Conservation (phyloP, 805 yeast genomes). For the Saturnispora dispora region DNA sequence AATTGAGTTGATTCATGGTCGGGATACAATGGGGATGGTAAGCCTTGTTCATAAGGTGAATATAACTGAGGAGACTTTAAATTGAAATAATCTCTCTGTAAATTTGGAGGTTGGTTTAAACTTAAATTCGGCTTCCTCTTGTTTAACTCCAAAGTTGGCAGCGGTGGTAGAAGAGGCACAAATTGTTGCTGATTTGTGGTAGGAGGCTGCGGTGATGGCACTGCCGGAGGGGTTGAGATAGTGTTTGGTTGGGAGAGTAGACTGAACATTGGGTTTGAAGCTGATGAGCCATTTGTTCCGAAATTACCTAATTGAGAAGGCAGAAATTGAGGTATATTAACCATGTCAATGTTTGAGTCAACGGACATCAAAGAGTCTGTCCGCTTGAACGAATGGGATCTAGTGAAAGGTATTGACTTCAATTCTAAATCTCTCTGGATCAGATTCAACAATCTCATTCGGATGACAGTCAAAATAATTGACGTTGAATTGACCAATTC, state of each 20-base stretch:
- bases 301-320: conserved; percentile 7
- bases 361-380: conserved; percentile 21
- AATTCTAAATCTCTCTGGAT: conserved; percentile 16
- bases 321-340: conserved; percentile 11
- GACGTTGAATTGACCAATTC: conserved; percentile 23
- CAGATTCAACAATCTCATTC: conserved; percentile 27
- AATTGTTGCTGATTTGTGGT: not conserved
- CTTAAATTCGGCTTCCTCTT: conserved; percentile 3
- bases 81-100: not conserved
- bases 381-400: conserved; percentile 17
- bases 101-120: conserved; percentile 1
- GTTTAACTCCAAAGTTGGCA: not conserved
- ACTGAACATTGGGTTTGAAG: not conserved
- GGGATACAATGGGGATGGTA: conserved; percentile 8
- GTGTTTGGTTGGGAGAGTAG: not conserved
- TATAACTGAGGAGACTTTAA: conserved; percentile 5
- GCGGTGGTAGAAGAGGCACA: not conserved
- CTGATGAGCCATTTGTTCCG: not conserved
- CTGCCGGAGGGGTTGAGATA: conserved; percentile 1
- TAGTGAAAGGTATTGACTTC: conserved; percentile 12
- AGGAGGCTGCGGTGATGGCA: not conserved
- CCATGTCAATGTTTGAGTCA: conserved; percentile 7
- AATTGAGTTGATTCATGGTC: conserved; percentile 1
- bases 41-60: conserved; percentile 12
- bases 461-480: conserved; percentile 22